Base-by-base conservation (phyloP, 768 basidiomycete species). In the Pilatotrama ljubarskyi region DNA sequence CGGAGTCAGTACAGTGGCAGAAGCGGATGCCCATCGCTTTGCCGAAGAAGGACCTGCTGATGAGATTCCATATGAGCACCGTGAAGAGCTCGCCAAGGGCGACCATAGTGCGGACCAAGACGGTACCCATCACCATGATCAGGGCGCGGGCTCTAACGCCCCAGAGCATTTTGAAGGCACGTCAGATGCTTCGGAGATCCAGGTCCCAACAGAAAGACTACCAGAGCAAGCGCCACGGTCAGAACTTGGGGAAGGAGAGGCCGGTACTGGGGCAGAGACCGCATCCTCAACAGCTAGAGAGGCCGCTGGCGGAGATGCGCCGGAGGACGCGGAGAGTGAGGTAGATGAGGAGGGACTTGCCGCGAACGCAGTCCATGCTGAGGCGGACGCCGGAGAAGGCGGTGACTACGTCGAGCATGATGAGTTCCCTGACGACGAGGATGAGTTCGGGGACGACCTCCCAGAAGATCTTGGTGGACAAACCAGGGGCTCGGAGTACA, bases 401-500 rank as follows among this genome's bases (percentile, higher is more conserved):
- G 65, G 70, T 6, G 75, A 74, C 52, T 75, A 75, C 46, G 41
- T 69, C 18, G 73, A 76, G 32, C 68, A 72, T 42, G 66, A 64
- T 46, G 71, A 75, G 25, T 44, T 55, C 32, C 57, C 70, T 49
- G 78, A 77, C 22, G 73, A 74, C 55, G 73, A 75, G 24, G 74
- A 75, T 36, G 68, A 62, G 41, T 75, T 72, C 26, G 73, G 72
- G 22, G 78, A 77, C 26, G 73, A 71, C 26, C 66, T 74, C 13
- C 66, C 66, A 0, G 76, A 78, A 47, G 69, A 67, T 36, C 61
- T 67, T 0, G 70, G 65, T 9, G 68, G 58, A 14, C 72, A 70
- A 8, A 83, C 82, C 15, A 80, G 79, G 58, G 73, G 82, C 55
- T 86, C 80, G 46, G 85, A 81, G 17, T 73, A 77, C 48, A 84